These are phyloP conservation scores for Schwanniomyces etchellsii DNA, from an alignment of 1,139 yeast genomes.

Conservation along the genomic window DNA sequence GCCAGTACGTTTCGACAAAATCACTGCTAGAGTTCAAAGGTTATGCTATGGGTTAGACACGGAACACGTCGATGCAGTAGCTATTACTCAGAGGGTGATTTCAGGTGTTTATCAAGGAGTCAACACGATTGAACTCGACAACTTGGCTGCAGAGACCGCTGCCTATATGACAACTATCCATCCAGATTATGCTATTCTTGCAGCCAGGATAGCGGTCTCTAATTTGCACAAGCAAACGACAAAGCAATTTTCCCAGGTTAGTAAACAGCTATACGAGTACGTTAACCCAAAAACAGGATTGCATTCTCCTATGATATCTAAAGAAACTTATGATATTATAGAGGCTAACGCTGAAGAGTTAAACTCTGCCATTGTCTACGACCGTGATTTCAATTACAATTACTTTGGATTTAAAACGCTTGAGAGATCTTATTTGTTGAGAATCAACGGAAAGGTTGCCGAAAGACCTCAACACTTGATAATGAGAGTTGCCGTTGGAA, in stretches of 20 bases:
- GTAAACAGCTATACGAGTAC: slow-evolving; percentile 61
- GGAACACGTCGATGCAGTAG: slow-evolving; percentile 79
- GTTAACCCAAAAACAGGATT: slow-evolving; percentile 67
- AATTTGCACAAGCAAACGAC: slow-evolving; percentile 92
- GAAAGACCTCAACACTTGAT: slow-evolving; percentile 90
- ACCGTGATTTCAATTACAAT: slow-evolving; percentile 77
- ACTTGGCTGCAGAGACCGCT: slow-evolving; percentile 94
- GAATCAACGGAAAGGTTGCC: slow-evolving; percentile 67
- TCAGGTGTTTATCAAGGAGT: slow-evolving; percentile 96
- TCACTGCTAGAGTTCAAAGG: slow-evolving; percentile 46
- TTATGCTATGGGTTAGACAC: slow-evolving; percentile 80
- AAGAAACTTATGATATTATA: slow-evolving; percentile 62
- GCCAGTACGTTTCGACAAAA: slow-evolving; percentile 74
- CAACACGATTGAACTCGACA: slow-evolving; percentile 85
- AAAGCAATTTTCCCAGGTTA: slow-evolving; percentile 78
- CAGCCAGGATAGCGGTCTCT: slow-evolving; percentile 91
- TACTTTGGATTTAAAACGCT: slow-evolving; percentile 86
- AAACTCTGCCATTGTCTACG: slow-evolving; percentile 76
- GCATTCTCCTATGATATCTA: slow-evolving; percentile 76
- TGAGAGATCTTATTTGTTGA: slow-evolving; percentile 75
- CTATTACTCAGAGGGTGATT: slow-evolving; percentile 83
- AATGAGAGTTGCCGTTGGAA: slow-evolving; percentile 87
- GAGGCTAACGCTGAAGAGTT: slow-evolving; percentile 62
- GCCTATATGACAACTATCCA: slow-evolving; percentile 96
- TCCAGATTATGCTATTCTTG: slow-evolving; percentile 92